Base-by-base conservation (phyloP, 345 rosid genomes). In the Eutrema japonicum region DNA sequence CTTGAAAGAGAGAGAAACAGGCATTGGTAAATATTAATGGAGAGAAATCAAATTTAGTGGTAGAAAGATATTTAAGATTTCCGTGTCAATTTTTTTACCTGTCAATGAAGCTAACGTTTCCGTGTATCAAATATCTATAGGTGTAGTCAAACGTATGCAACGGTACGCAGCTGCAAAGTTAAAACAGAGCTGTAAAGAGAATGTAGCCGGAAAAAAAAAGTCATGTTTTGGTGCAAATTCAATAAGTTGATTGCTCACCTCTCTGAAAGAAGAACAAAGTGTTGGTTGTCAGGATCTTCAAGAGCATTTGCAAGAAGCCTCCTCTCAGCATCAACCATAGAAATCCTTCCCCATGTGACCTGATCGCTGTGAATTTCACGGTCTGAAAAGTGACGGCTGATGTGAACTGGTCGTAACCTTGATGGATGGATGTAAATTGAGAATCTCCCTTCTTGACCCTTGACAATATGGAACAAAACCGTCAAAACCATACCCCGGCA, bases 311-410 rank as follows among this genome's bases (percentile, higher is more conserved):
- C 99, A 71, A 96, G 65, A 61, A 96, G 86, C 57, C 99, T 83
- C 74, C 82, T 89, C 87, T 96, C 99, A 2, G 99, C 99, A 82
- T 92, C 97, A 81, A 96, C 82, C 99, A 96, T 96, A 13, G 99
- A 89, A 33, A 96, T 90, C 76, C 87, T 90, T 61, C 99, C 99
- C 99, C 99, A 96, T 5, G 89, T 83, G 55, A 96, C 98, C 85
- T 84, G 83, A 43, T 85, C 87, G 18, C 98, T 88, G 42, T 81
- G 89, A 66, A 92, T 82, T 47, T 92, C 98, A 26, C 83, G 80
- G 81, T 92, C 82, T 13, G 84, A 53, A 59, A 92, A 92, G 82
- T 88, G 89, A 48, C 80, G 91, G 82, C 96, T 92, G 38, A 78
- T 70, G 76, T 88, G 96, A 55, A 90, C 84, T 35, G 96, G 91